Conservation (phyloP, 2,329 filamentous ascomycete genomes). For the Aspergillus niger region DNA sequence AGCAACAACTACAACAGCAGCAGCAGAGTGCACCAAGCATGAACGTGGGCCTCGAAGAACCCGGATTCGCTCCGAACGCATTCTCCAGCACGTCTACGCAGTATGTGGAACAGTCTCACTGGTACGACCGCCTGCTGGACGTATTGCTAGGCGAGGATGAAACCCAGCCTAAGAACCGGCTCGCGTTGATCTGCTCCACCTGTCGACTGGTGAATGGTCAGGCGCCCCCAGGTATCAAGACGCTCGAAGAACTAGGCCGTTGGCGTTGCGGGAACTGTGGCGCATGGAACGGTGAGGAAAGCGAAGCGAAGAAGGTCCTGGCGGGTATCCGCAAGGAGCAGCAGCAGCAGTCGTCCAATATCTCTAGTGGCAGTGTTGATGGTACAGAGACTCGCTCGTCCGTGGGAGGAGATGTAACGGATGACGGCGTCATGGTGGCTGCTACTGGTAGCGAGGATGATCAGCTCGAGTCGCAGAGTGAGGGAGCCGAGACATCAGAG, state of each 20-base stretch:
- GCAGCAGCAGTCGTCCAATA: conserved; percentile 17
- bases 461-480: conserved; percentile 23
- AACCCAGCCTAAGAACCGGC: conserved; percentile 83
- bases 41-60: conserved; percentile 34
- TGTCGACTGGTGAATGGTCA: conserved; percentile 94
- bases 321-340: conserved; percentile 57
- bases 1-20: conserved; percentile 11
- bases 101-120: conserved; percentile 59
- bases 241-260: conserved; percentile 73
- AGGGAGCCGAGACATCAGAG: conserved; percentile 23
- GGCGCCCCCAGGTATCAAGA: conserved; percentile 81
- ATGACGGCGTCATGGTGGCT: conserved; percentile 32
- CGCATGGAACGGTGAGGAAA: conserved; percentile 76
- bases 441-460: conserved; percentile 29
- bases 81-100: conserved; percentile 41
- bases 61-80: conserved; percentile 52
- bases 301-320: conserved; percentile 72
- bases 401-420: conserved; percentile 23
- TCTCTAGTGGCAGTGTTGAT: conserved; percentile 20
- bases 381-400: conserved; percentile 21
- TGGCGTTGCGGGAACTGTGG: conserved; percentile 92
- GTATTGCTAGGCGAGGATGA: conserved; percentile 93
- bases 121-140: conserved; percentile 95
- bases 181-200: conserved; percentile 78
- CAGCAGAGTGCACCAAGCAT: neutral